Base-by-base conservation (phyloP, 345 rosid genomes). In the Raphanus raphanistrum region DNA sequence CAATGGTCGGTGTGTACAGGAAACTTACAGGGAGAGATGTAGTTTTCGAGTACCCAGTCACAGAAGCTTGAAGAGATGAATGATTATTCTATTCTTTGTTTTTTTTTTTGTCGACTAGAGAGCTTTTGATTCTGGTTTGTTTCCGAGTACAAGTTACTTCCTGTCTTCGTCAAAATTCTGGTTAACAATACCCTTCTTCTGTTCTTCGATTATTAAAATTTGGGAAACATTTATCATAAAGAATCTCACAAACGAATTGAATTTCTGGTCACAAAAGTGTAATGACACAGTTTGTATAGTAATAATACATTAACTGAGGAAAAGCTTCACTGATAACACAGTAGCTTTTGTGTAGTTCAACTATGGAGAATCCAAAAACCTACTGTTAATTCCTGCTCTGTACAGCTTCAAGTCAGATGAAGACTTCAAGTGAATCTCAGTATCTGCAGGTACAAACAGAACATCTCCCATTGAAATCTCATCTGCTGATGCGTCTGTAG, bases 11-110 rank as follows among this genome's bases (percentile, higher is more conserved):
- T 45, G 97, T 90, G 41, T 93, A 90, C 93, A 76, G 94, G 86
- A 90, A 89, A 84, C 94, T 93, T 67, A 87, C 93, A 0, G 97
- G 94, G 36, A 89, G 86, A 57, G 98, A 93, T 63, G 97, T 93
- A 0, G 98, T 89, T 73, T 93, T 93, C 48, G 98, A 93, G 50
- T 93, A 84, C 73, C 97, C 98, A 3, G 35, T 71, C 31, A 28
- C 86, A 1, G 95, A 88, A 70, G 88, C 84, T 36, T 92, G 85
- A 87, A 81, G 81, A 73, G 73, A 57, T 70, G 9, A 70, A 41
- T 64, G 52, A 4, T 59, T 65, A 69, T 64, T 75, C 45, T 0
- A 35, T 70, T 75, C 63, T 31, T 62, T 79, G 54, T 52, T 57
- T 9, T 63, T 79, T 73, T 69, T 63, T 79, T 73, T 69, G 61